A percentile compares a stretch with the other conserved stretches of the same genome.
Conservation (phyloP, 495 filamentous ascomycete genomes). For the Tetracladium marchalianum region DNA sequence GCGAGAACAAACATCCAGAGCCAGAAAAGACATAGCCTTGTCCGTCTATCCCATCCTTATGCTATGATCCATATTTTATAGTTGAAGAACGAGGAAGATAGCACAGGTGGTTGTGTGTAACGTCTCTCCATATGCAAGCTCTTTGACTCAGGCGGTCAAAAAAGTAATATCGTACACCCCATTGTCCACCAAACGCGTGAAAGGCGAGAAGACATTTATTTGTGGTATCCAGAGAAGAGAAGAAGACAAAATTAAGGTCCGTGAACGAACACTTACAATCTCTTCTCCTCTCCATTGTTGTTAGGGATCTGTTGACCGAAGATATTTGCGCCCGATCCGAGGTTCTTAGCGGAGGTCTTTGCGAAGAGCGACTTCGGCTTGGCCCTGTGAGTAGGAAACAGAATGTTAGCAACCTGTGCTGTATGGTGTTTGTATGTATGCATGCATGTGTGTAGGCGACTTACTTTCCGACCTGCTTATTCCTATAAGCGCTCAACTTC, state of each 20-base stretch:
- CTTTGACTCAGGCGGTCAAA: too few species aligned
- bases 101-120: too few species aligned
- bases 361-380: slow-evolving; percentile 58
- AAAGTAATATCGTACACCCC: too few species aligned
- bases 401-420: slow-evolving; percentile 8
- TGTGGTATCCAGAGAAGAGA: not conserved
- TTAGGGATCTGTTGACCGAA: slow-evolving; percentile 10
- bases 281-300: too few species aligned
- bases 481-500: slow-evolving; percentile 77
- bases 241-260: not conserved
- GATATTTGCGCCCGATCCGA: slow-evolving; percentile 21
- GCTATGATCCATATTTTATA: too few species aligned
- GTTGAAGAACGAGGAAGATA: too few species aligned
- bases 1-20: too few species aligned
- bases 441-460: slow-evolving; percentile 16
- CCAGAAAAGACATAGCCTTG: too few species aligned
- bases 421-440: not conserved
- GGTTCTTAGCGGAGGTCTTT: slow-evolving; percentile 46
- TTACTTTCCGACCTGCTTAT: slow-evolving; percentile 66
- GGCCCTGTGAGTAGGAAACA: slow-evolving; percentile 26
- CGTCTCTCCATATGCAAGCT: too few species aligned
- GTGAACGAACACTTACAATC: not conserved
- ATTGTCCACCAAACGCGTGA: too few species aligned
- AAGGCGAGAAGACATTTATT: not conserved
- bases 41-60: too few species aligned